A percentile compares a stretch with the other conserved stretches of the same genome.
Evolutionary conservation across 139 green algal species (phyloP).

Genomic region (Volvox africanus): DNA sequence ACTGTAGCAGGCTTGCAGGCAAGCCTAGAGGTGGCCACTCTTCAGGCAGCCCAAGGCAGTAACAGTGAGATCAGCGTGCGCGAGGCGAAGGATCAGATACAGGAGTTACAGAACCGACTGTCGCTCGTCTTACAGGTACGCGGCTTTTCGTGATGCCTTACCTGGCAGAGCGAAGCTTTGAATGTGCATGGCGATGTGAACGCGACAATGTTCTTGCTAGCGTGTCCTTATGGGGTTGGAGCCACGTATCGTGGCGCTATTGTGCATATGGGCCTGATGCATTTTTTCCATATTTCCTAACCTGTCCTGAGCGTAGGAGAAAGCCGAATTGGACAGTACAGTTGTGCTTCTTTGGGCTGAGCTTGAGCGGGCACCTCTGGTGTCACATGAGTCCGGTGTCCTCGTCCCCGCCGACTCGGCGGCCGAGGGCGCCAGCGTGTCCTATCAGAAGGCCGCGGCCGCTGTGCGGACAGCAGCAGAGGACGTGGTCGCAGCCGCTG

Average conservation of each 20-base stretch:
- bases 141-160: background rate
- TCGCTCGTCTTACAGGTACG: slow-evolving; percentile 5
- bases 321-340: slow-evolving; percentile 18
- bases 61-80: background rate
- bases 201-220: no score
- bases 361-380: slow-evolving; percentile 3
- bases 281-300: no score
- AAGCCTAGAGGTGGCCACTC: background rate
- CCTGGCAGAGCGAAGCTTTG: no score
- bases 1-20: background rate
- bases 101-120: background rate
- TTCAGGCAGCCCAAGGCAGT: background rate
- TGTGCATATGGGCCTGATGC: no score
- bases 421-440: background rate
- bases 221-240: no score
- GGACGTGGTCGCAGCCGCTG: background rate
- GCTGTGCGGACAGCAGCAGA: background rate
- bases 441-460: background rate
- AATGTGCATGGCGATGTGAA: no score
- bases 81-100: background rate
- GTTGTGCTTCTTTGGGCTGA: background rate
- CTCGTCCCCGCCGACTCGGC: background rate
- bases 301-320: slow-evolving; percentile 4
- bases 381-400: background rate
- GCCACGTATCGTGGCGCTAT: no score